A percentile compares a stretch with the other conserved stretches of the same genome.
Evolutionary conservation across 305 asterid genomes (phyloP).

Genomic region (Striga hermonthica): DNA sequence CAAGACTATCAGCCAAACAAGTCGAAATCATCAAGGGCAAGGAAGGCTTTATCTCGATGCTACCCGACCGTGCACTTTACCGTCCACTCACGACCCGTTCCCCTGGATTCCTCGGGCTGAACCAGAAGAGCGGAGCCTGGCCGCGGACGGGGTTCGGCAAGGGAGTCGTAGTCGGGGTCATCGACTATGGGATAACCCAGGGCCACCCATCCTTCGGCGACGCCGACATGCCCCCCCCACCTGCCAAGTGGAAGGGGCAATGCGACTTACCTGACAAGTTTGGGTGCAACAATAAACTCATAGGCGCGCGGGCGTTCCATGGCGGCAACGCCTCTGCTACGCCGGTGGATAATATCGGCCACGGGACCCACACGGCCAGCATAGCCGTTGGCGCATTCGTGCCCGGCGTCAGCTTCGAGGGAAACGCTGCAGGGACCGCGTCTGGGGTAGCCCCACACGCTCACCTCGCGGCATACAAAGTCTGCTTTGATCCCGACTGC

Average conservation of each 20-base stretch:
- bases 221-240: conserved; percentile 33
- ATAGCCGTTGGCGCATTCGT: not conserved
- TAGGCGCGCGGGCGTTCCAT: conserved; percentile 32
- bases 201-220: conserved; percentile 35
- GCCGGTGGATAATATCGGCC: not conserved
- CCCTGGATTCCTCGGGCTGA: conserved; percentile 32
- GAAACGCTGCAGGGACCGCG: not conserved
- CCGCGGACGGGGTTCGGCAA: conserved; percentile 29
- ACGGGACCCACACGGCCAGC: not conserved
- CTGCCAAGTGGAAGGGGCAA: conserved; percentile 37
- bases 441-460: not conserved
- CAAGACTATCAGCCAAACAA: conserved; percentile 27
- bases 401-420: not conserved
- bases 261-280: conserved; percentile 25
- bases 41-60: conserved; percentile 34
- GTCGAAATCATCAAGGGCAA: conserved; percentile 28
- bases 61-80: conserved; percentile 32
- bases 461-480: not conserved
- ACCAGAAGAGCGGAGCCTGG: conserved; percentile 30
- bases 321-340: not conserved
- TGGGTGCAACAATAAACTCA: conserved; percentile 34
- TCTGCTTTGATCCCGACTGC: not conserved
- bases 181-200: conserved; percentile 35
- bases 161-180: conserved; percentile 30
- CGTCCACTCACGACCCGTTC: conserved; percentile 31